Evolutionary conservation across 345 rosid genomes (phyloP).

Genomic region (Mercurialis annua): DNA sequence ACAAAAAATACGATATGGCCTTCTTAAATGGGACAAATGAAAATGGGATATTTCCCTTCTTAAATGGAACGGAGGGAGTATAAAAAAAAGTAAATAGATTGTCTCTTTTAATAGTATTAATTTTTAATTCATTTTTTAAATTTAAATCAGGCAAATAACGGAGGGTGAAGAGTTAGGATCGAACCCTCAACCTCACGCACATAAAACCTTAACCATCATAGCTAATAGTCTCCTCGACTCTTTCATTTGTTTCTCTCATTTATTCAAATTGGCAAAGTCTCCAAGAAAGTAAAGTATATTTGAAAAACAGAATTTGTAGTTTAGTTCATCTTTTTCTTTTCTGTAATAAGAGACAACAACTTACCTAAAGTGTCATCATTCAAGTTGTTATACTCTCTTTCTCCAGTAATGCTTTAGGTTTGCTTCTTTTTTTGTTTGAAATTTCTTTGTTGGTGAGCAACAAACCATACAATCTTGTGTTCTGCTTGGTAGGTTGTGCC

Average conservation of each 20-base stretch:
- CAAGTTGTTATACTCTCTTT: constrained; percentile 17
- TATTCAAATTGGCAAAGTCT: constrained; percentile 11
- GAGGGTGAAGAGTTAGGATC: too few species aligned
- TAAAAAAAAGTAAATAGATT: too few species aligned
- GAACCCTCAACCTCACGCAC: too few species aligned
- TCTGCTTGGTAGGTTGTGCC: constrained; percentile 57
- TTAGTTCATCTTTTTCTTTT: constrained; percentile 12
- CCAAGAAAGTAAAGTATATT: constrained; percentile 5
- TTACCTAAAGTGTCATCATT: constrained; percentile 33
- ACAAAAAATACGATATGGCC: too few species aligned
- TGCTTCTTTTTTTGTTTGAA: constrained; percentile 24
- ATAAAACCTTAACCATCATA: too few species aligned
- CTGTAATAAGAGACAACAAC: constrained; percentile 20
- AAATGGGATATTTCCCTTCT: too few species aligned
- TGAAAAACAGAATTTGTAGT: constrained; percentile 18
- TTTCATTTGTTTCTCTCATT: not conserved
- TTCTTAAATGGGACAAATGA: too few species aligned
- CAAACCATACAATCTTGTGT: constrained; percentile 26
- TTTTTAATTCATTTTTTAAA: too few species aligned
- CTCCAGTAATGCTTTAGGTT: constrained; percentile 42
- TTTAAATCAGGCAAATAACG: too few species aligned
- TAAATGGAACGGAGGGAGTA: too few species aligned
- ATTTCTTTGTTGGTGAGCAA: constrained; percentile 21
- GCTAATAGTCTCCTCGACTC: too few species aligned
- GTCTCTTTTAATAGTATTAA: too few species aligned